Base-by-base conservation (phyloP, 768 basidiomycete species). In the Hericium erinaceus region DNA sequence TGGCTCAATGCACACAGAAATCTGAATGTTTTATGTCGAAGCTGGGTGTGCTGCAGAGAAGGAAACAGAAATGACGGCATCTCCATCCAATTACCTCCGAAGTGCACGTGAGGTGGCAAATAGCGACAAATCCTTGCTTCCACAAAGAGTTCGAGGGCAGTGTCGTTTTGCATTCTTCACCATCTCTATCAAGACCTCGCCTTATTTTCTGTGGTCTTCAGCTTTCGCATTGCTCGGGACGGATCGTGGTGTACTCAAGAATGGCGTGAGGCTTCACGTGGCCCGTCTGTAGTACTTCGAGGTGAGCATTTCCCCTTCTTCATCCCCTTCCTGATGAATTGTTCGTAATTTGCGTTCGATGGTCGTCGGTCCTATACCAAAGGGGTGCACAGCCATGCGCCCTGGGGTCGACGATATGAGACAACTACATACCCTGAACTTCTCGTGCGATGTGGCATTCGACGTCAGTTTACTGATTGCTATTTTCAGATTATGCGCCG, bases 281-380 rank as follows among this genome's bases (percentile, higher is more conserved):
- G 16, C 20, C 16, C 18, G 38, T 8, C 41, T 33, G 16, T 28
- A 56, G 28, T 40, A 22, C 26, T 7, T 20, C 6, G 7, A 52
- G 3, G 12, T 26, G 54, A 1, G 20, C 9, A 33, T 54, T 44
- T 68, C 73, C 64, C 68, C 70, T 69, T 24, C 54, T 20, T 52
- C 55, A 4, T 57, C 28, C 41, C 13, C 58, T 64, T 37, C 58
- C 80, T 73, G 77, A 88, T 89, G 85, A 64, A 76, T 72, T 70
- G 74, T 63, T 76, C 74, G 88, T 90, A 90, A 90, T 90, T 90
- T 90, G 88, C 88, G 88, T 89, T 89, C 86, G 88, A 90, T 72
- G 67, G 73, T 68, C 75, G 68, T 71, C 69, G 67, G 68, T 74
- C 76, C 74, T 75, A 77, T 64, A 74, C 78, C 81, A 85, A 87